These are phyloP conservation scores for Boletus reticulatus DNA, from an alignment of 768 basidiomycete genomes.

Conservation along the genomic window DNA sequence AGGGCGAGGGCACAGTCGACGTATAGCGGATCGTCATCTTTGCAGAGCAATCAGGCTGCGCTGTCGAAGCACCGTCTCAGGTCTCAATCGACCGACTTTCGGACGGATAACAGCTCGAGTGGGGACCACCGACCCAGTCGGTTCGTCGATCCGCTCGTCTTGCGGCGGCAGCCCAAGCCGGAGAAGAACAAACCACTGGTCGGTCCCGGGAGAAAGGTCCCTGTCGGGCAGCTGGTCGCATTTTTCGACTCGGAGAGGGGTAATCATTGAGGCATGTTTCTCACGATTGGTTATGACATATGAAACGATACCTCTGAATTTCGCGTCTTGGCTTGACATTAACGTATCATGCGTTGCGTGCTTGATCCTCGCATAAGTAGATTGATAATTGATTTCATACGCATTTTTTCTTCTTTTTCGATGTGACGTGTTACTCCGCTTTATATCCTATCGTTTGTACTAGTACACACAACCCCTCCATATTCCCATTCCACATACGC, in stretches of 20 bases:
- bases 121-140: constrained; percentile 27
- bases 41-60: constrained; percentile 30
- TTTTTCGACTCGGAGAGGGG: constrained; percentile 60
- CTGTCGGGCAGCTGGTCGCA: constrained; percentile 77
- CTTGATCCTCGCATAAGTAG: neutral
- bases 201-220: constrained; percentile 55
- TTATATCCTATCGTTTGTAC: constrained; percentile 4
- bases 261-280: neutral
- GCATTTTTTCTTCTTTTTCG: neutral
- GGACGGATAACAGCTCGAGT: constrained; percentile 16
- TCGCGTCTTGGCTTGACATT: neutral
- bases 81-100: constrained; percentile 39
- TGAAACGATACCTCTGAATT: neutral
- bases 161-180: constrained; percentile 61
- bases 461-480: neutral
- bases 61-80: constrained; percentile 31
- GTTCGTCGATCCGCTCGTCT: constrained; percentile 77
- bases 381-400: neutral
- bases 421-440: neutral
- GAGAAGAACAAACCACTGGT: constrained; percentile 35
- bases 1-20: constrained; percentile 57
- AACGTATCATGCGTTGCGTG: neutral
- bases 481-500: too few species aligned
- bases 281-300: neutral
- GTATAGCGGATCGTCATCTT: constrained; percentile 39